Evolutionary conservation across 1,284 basidiomycete genomes (phyloP), one percentile per base, ranked within the genome.

Genomic region (Meira nashicola): DNA sequence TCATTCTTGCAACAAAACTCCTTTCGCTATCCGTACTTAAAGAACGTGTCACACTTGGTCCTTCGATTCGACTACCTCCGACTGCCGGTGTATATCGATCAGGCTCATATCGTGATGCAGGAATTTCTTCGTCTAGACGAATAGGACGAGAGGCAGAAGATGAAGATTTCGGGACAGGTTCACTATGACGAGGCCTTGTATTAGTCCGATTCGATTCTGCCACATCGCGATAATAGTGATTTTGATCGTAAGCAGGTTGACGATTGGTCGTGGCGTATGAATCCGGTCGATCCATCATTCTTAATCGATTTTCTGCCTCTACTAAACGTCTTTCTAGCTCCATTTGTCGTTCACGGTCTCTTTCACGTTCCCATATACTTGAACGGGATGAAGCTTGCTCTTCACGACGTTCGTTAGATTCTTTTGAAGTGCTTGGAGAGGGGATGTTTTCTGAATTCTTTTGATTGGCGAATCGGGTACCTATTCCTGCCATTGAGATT

Each of bases 1-100:
- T 74, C 72, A 74, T 74, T 14, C 70, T 57, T 6, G 72, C 69
- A 1, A 74, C 72, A 59, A 74, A 74, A 63, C 71, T 73, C 33
- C 71, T 65, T 51, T 74, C 71, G 19, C 67, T 70, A 47, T 71
- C 71, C 38, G 63, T 72, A 58, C 68, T 70, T 6, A 72, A 60
- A 40, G 66, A 68, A n/a, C 72, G 63, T 3, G 57, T 66, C 21
- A 73, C 65, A 25, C 65, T 64, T 2, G 55, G 53, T 9, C 62
- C 64, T 8, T 62, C 58, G 1, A 73, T 59, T 1, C 68, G 62
- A 14, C 67, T 71, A 9, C 60, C 59, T 15, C 71, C 71, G 0
- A 73, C 67, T 7, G 64, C 62, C 2, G 70, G 70, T 10, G 63
- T 67, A 38, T 69, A 73, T 9, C 62, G 40, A n/a, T 73, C 70